Percentiles rank a stretch among this genome's conserved stretches.
Conservation (phyloP, 768 basidiomycete species). For the Lyophyllum atratum region DNA sequence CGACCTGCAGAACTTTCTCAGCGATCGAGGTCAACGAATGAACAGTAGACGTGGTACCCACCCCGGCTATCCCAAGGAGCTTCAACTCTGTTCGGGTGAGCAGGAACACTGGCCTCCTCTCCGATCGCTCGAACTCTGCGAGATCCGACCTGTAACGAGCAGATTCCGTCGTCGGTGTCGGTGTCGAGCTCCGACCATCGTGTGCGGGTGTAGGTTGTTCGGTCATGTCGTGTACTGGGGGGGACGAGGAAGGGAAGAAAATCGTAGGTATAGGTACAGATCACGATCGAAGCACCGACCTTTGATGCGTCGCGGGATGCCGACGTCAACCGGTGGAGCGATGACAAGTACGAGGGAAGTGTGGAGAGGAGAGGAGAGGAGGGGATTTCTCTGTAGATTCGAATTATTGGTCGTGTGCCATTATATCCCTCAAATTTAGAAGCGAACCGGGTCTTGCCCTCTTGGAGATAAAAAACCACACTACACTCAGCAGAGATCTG, state of each 20-base stretch:
- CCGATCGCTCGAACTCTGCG: conserved; percentile 29
- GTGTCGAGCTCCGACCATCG: conserved; percentile 1
- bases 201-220: not conserved
- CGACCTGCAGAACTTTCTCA: conserved; percentile 42
- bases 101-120: conserved; percentile 26
- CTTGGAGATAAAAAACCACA: not conserved
- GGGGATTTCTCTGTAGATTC: not conserved
- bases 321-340: not conserved
- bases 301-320: not conserved
- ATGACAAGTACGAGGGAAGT: not conserved
- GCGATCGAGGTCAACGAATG: not conserved
- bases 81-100: conserved; percentile 52
- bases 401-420: conserved; percentile 19
- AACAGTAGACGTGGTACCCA: conserved; percentile 28
- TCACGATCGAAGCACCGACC: not conserved
- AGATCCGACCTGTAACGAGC: conserved; percentile 16
- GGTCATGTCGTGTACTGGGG: conserved; percentile 6
- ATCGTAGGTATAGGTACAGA: not conserved
- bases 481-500: no score
- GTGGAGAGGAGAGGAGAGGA: not conserved
- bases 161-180: not conserved
- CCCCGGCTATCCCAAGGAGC: conserved; percentile 61
- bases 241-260: not conserved
- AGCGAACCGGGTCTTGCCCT: not conserved
- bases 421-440: conserved; percentile 6